Conservation (phyloP, 352 stramenopile species). For the Aphanomyces stellatus region DNA sequence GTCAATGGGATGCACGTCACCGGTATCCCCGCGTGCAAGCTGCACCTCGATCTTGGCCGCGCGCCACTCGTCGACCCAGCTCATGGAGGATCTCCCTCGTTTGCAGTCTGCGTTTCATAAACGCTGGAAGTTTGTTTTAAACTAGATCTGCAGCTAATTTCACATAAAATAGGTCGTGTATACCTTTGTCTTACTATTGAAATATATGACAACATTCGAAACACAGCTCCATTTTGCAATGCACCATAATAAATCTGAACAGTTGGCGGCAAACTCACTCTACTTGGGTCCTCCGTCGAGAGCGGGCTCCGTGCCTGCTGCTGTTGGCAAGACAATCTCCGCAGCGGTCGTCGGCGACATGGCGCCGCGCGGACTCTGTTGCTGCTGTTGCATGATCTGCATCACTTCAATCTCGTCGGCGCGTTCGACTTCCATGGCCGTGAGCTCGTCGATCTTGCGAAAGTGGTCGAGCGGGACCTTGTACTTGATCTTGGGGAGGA, state of each 20-base stretch:
- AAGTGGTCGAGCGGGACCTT: conserved; percentile 74
- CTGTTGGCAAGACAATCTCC: neutral
- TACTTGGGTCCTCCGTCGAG: too few species aligned
- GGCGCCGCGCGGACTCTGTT: neutral
- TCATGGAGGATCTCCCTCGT: too few species aligned
- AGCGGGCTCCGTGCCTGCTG: too few species aligned
- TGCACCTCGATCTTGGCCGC: neutral
- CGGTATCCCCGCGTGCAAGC: neutral
- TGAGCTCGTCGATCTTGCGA: conserved; percentile 71
- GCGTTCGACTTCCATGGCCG: conserved; percentile 60
- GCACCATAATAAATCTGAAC: too few species aligned
- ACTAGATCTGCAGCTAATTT: too few species aligned
- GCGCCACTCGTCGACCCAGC: neutral
- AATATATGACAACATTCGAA: too few species aligned
- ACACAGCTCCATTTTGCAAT: neutral
- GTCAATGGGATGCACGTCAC: too few species aligned
- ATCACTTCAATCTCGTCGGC: conserved; percentile 55
- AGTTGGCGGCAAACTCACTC: too few species aligned
- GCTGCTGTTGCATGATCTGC: conserved; percentile 9
- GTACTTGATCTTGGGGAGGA: conserved; percentile 73
- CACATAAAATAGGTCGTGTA: neutral
- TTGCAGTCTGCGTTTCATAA: too few species aligned
- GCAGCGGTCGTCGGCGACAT: neutral
- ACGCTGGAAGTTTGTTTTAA: too few species aligned
- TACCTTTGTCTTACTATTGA: neutral